Conservation (phyloP, 768 basidiomycete genomes). For the Daedaleopsis nitida region DNA sequence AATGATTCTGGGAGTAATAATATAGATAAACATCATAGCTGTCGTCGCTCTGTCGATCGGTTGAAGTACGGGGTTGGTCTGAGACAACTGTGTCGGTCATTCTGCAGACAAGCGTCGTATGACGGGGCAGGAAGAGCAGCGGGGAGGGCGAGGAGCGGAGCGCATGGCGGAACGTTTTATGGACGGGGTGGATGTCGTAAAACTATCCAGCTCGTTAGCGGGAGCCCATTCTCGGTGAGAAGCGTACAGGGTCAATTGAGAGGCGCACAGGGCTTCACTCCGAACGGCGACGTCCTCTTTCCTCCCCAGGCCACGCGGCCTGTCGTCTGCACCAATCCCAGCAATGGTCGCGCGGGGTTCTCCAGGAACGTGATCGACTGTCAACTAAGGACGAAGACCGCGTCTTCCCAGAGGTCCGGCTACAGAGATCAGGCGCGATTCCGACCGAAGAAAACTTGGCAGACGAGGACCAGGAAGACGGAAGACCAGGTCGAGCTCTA, state of each 20-base stretch:
- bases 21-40: slow-evolving; percentile 12
- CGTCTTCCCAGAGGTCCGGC: no score
- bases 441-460: no score
- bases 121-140: not conserved
- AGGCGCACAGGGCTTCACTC: slow-evolving; percentile 12
- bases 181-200: not conserved
- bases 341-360: not conserved
- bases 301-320: slow-evolving; percentile 8
- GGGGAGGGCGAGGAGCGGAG: not conserved
- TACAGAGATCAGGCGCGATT: no score
- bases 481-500: no score
- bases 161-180: not conserved
- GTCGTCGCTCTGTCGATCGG: not conserved
- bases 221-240: slow-evolving; percentile 8
- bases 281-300: slow-evolving; percentile 10
- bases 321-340: slow-evolving; percentile 1
- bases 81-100: no score
- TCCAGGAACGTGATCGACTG: no score
- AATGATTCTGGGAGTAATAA: slow-evolving; percentile 8
- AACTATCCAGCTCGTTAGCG: not conserved
- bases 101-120: not conserved
- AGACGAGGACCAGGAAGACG: no score
- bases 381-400: no score
- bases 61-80: not conserved
- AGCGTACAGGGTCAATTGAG: slow-evolving; percentile 7